Conservation (phyloP, 2,329 filamentous ascomycete genomes). For the Monilinia aucupariae region DNA sequence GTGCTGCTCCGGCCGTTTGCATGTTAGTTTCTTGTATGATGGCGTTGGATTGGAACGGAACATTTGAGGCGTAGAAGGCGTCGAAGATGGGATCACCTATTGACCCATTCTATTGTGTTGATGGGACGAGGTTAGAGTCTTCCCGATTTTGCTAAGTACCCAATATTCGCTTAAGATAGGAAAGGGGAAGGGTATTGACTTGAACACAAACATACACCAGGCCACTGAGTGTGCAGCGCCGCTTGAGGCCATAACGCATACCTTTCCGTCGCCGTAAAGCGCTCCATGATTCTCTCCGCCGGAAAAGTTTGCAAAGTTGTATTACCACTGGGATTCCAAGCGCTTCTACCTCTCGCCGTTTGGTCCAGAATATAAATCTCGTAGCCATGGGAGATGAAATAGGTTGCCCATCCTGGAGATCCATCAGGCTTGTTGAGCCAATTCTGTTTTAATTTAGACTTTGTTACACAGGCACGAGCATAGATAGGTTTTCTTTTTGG, state of each 20-base stretch:
- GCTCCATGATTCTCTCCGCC: conserved; percentile 26
- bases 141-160: too few species aligned
- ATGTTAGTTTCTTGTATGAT: conserved; percentile 37
- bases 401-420: conserved; percentile 43
- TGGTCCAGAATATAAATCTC: conserved; percentile 40
- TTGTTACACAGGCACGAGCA: background rate
- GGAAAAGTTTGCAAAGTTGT: conserved; percentile 18
- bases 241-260: conserved; percentile 35
- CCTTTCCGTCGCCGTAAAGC: conserved; percentile 30
- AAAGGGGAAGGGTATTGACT: background rate
- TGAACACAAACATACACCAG: conserved; percentile 29
- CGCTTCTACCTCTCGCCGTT: conserved; percentile 15
- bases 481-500: background rate
- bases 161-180: background rate
- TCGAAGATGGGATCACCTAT: conserved; percentile 30
- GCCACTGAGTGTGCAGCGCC: conserved; percentile 39
- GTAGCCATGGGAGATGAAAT: conserved; percentile 43
- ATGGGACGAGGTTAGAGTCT: background rate
- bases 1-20: conserved; percentile 39
- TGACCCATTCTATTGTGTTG: conserved; percentile 20
- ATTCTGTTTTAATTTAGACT: conserved; percentile 30
- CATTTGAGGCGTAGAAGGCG: conserved; percentile 37
- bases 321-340: conserved; percentile 21
- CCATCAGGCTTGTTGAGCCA: conserved; percentile 46
- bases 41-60: conserved; percentile 37